These are phyloP conservation scores for Penicillium sclerotiorum DNA, from an alignment of 2,329 filamentous ascomycete genomes.

Conservation along the genomic window DNA sequence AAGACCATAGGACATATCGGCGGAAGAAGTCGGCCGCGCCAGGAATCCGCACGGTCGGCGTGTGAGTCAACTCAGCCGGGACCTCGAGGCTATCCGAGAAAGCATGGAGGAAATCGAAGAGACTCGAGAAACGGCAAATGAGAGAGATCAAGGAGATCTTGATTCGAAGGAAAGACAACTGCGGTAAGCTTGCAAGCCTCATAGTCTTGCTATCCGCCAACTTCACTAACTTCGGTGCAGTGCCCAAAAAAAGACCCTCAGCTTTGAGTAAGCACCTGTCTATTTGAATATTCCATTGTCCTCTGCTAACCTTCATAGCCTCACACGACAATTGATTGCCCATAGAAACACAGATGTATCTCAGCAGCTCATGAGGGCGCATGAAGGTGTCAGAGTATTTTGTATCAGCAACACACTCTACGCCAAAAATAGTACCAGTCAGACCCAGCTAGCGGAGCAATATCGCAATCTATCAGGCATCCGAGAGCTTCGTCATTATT, in stretches of 20 bases:
- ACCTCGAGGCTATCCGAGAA: background rate
- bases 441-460: background rate
- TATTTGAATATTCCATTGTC: background rate
- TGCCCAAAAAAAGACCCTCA: background rate
- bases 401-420: constrained; percentile 16
- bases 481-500: constrained; percentile 10
- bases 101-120: background rate
- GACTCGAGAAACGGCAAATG: background rate
- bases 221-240: background rate
- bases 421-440: background rate
- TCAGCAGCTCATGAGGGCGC: background rate
- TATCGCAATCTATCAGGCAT: constrained; percentile 12
- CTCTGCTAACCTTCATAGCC: background rate
- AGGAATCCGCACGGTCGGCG: background rate
- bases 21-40: background rate
- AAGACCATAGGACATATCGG: background rate
- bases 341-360: background rate
- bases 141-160: background rate
- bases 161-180: background rate
- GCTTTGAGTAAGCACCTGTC: background rate
- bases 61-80: background rate
- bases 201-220: background rate
- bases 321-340: background rate
- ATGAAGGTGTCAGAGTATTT: constrained; percentile 6
- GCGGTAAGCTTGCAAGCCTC: background rate